phyloP scores from a whole-genome alignment of 345 rosid species.

The Pistacia atlantica region DNA sequence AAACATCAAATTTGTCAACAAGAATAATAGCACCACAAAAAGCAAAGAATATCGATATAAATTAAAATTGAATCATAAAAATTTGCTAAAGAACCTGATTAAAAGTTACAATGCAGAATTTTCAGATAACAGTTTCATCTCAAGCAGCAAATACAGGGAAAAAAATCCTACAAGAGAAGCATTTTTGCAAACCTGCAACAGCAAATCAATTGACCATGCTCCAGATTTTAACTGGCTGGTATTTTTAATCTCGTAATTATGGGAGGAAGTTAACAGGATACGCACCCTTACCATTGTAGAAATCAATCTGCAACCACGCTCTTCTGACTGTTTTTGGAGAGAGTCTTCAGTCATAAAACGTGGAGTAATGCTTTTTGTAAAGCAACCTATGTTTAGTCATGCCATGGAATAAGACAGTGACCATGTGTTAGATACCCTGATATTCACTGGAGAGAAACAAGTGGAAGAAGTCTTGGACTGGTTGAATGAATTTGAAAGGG shows the following conservation, averaged over 20 bases:
- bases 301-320: background rate
- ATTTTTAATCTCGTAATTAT: background rate
- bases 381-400: background rate
- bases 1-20: no score
- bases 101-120: no score
- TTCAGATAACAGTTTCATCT: no score
- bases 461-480: background rate
- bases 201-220: background rate
- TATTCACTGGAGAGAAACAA: background rate
- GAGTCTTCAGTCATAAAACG: background rate
- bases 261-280: background rate
- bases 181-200: background rate
- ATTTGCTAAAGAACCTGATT: no score
- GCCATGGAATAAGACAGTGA: background rate
- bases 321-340: background rate
- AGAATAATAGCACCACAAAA: no score
- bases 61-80: no score
- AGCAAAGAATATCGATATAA: no score
- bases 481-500: background rate
- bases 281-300: background rate
- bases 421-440: background rate
- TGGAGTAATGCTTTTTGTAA: background rate
- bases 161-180: background rate
- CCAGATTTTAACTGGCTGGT: background rate
- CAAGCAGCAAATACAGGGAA: background rate